Percentiles rank a stretch among this genome's conserved stretches.
Conservation (phyloP, 169 alveolate genomes). For the Plasmodium chabaudi region DNA sequence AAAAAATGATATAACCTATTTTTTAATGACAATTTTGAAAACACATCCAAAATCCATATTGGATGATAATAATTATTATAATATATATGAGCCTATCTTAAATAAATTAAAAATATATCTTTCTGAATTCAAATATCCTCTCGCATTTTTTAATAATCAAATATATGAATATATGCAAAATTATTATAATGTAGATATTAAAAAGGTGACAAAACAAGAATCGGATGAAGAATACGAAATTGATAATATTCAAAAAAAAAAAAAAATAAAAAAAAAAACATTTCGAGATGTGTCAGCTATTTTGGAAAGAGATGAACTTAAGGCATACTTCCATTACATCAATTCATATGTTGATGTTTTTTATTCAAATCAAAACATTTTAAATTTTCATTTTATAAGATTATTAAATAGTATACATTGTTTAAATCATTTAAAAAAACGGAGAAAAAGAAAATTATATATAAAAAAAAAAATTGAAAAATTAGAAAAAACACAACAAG, state of each 20-base stretch:
- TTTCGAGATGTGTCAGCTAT: slow-evolving; percentile 5
- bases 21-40: slow-evolving; percentile 25
- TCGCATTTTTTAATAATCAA: slow-evolving; percentile 19
- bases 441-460: slow-evolving; percentile 51
- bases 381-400: slow-evolving; percentile 54
- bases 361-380: slow-evolving; percentile 50
- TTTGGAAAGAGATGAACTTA: slow-evolving; percentile 46
- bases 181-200: slow-evolving; percentile 13
- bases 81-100: slow-evolving; percentile 20
- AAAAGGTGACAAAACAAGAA: neutral
- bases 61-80: slow-evolving; percentile 20
- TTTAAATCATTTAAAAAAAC: slow-evolving; percentile 59
- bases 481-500: slow-evolving; percentile 43
- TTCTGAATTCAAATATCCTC: slow-evolving; percentile 35
- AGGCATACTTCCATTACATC: slow-evolving; percentile 72
- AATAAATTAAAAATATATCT: slow-evolving; percentile 21
- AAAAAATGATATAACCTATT: slow-evolving; percentile 41
- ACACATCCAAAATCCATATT: slow-evolving; percentile 36
- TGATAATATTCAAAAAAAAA: neutral
- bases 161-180: slow-evolving; percentile 21
- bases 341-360: slow-evolving; percentile 79
- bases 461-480: slow-evolving; percentile 67
- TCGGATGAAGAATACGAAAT: neutral
- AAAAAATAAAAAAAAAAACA: slow-evolving; percentile 4
- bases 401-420: slow-evolving; percentile 28